phyloP scores from a whole-genome alignment of 805 yeast genomes.

The Kregervanrija fluxuum region DNA sequence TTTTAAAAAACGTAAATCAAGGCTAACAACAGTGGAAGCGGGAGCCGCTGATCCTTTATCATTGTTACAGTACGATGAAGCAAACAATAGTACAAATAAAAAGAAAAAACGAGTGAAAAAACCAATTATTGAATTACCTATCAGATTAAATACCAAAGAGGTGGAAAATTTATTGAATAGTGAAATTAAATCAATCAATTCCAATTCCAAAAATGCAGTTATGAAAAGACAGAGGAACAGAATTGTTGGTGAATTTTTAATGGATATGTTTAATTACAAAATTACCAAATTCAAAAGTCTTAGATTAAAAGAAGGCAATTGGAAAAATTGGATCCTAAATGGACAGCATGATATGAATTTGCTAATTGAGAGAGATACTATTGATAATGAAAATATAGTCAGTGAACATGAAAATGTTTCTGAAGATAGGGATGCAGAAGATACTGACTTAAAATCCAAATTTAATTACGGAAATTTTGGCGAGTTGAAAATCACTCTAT shows the following conservation, averaged over 20 bases:
- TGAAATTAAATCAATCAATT: slow-evolving; percentile 17
- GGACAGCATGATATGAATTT: slow-evolving; percentile 8
- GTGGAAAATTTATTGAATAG: slow-evolving; percentile 18
- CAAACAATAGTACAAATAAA: slow-evolving; percentile 2
- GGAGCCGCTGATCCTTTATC: slow-evolving; percentile 6
- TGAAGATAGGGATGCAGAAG: no score
- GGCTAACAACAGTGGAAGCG: slow-evolving; percentile 8
- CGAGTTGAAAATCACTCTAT: slow-evolving; percentile 11
- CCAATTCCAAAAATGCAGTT: slow-evolving; percentile 19
- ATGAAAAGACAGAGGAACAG: slow-evolving; percentile 20
- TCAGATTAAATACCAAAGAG: slow-evolving; percentile 12
- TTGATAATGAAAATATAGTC: no score
- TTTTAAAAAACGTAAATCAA: not conserved
- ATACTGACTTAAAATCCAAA: not conserved
- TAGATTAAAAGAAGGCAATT: slow-evolving; percentile 21
- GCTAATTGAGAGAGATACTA: slow-evolving; percentile 8
- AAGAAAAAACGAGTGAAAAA: slow-evolving; percentile 5
- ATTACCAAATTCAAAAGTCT: slow-evolving; percentile 11
- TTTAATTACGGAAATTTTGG: slow-evolving; percentile 8
- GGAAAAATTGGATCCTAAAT: slow-evolving; percentile 14
- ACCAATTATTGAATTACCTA: slow-evolving; percentile 11
- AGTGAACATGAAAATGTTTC: no score
- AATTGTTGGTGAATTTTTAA: slow-evolving; percentile 21
- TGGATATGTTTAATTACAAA: slow-evolving; percentile 18
- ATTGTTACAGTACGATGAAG: slow-evolving; percentile 2